These are phyloP conservation scores for Podospora didyma DNA, from an alignment of 495 filamentous ascomycete genomes.

Conservation along the genomic window DNA sequence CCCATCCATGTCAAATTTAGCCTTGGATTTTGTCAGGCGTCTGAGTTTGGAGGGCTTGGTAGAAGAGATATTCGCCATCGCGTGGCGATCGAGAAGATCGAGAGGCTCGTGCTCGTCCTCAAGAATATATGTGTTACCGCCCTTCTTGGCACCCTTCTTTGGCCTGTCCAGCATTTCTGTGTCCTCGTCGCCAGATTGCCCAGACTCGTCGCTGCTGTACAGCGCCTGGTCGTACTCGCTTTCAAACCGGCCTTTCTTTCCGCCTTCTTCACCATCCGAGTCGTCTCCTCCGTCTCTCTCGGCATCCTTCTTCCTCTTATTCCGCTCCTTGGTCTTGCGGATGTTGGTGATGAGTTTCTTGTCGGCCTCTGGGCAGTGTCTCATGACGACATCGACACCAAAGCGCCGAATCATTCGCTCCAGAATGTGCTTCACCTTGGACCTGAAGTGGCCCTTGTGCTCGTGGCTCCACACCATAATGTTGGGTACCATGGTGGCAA, in stretches of 20 bases:
- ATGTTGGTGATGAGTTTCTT: conserved; percentile 89
- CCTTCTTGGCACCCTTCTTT: conserved; percentile 47
- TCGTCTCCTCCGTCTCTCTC: conserved; percentile 45
- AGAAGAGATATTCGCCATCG: conserved; percentile 87
- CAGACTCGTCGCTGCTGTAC: conserved; percentile 70
- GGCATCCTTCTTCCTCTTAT: conserved; percentile 78
- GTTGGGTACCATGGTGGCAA: conserved; percentile 74
- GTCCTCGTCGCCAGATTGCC: conserved; percentile 56
- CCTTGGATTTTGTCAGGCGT: conserved; percentile 53
- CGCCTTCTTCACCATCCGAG: conserved; percentile 45
- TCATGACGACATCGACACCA: conserved; percentile 73
- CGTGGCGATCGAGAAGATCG: conserved; percentile 82
- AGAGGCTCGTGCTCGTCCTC: conserved; percentile 92
- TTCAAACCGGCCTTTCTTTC: conserved; percentile 62
- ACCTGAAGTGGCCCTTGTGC: conserved; percentile 91
- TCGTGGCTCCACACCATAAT: conserved; percentile 95
- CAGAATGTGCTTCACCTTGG: conserved; percentile 95
- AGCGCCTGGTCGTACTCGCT: conserved; percentile 94
- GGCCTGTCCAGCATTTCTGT: conserved; percentile 51
- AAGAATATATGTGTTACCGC: conserved; percentile 74
- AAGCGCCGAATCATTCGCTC: conserved; percentile 90
- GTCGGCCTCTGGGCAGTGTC: conserved; percentile 74
- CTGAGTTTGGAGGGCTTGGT: conserved; percentile 69
- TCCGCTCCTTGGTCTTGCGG: conserved; percentile 83
- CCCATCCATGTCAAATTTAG: conserved; percentile 78